phyloP scores from a whole-genome alignment of 1,284 basidiomycete species.

The Cystobasidiaceae sp. region DNA sequence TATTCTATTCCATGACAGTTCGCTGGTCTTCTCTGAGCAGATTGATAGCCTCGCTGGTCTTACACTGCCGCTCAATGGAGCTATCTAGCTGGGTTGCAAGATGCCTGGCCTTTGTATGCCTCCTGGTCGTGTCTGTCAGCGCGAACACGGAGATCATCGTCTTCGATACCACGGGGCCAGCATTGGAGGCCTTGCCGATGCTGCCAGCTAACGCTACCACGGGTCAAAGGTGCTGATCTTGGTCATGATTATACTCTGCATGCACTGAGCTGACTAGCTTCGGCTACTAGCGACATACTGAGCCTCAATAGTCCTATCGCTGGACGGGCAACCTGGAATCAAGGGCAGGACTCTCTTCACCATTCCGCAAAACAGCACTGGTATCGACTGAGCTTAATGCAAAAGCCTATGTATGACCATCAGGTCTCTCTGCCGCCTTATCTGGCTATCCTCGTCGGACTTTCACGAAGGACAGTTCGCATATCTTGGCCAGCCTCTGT shows the following conservation, averaged over 20 bases:
- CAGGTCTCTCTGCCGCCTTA: not conserved
- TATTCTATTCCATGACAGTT: not conserved
- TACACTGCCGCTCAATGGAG: not conserved
- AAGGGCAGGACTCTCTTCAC: not conserved
- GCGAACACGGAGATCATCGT: conserved; percentile 24
- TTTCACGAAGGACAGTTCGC: conserved; percentile 13
- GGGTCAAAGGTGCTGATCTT: not conserved
- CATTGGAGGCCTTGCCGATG: not conserved
- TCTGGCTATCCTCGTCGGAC: not conserved
- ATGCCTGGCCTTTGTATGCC: not conserved
- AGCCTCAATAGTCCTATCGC: not conserved
- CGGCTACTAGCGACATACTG: not conserved
- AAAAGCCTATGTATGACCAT: not conserved
- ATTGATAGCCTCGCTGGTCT: not conserved
- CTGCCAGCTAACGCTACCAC: not conserved
- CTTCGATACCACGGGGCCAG: not conserved
- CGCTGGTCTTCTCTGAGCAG: too few relatives aligned
- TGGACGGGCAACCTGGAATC: not conserved
- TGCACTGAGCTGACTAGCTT: not conserved
- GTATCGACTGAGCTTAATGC: not conserved
- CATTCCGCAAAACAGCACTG: not conserved
- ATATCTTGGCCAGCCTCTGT: conserved; percentile 28
- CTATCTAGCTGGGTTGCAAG: not conserved
- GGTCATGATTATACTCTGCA: not conserved
- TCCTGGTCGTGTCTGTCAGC: not conserved